Base-by-base conservation (phyloP, 2,329 filamentous ascomycete species). In the Alternaria sp. region DNA sequence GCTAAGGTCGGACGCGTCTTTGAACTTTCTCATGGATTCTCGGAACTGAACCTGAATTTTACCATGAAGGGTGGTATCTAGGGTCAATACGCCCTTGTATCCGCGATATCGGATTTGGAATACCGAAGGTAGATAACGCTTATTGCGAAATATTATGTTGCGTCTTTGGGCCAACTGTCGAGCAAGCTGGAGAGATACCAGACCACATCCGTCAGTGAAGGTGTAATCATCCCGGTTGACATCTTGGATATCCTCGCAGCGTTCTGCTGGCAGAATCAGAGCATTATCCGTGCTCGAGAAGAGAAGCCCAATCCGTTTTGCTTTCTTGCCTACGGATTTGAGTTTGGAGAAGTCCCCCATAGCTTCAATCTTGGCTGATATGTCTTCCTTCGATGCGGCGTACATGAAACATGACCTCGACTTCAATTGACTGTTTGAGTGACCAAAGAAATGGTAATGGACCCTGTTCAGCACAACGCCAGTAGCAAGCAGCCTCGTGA, bases 401-500 rank as follows among this genome's bases (percentile, higher is more conserved):
- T 71, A 75, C 41, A 81, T 62, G 57, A 79, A 80, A 61, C 80
- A 82, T 6, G 80, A 78, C 25, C 77, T 71, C 2, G 79, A 81
- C 63, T 81, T 81, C 14, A 82, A 71, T 66, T 82, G 80, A 56
- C 78, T 81, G 54, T 81, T 81, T 64, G 79, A 81, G 65, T 82
- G 81, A 1, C 79, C 80, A 51, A 77, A 82, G 64, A 82, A 82
- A 59, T 81, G 70, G 64, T 82, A 82, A 1, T 69, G 65, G 0
- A 71, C 59, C 1, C 75, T 76, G 49, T 82, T 78, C 28, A 81
- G 57, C 2, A 34, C 60, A 34, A 82, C 66, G 27, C 79, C 80
- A 1, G 67, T 51, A 6, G 68, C 64, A 18, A 82, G 74, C 7
- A 82, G 54, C n/a, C 71, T 64, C 22, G 74, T 70, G 25, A 74